A percentile compares a stretch with the other conserved stretches of the same genome.
Conservation (phyloP, 768 basidiomycete species). For the Paxillus involutus region DNA sequence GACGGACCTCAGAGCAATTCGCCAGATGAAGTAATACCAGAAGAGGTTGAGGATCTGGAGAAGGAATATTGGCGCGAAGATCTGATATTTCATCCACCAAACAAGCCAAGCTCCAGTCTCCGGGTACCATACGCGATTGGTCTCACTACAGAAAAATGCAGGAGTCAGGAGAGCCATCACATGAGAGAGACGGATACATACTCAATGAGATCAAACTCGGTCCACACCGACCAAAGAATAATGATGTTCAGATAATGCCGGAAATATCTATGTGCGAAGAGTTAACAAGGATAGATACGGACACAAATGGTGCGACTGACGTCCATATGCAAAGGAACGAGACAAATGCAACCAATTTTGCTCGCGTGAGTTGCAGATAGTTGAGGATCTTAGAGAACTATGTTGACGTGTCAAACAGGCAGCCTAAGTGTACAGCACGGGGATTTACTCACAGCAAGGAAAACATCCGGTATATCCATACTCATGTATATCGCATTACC, state of each 20-base stretch:
- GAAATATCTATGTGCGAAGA: constrained; percentile 64
- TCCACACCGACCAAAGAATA: constrained; percentile 88
- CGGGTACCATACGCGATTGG: constrained; percentile 56
- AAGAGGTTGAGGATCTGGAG: constrained; percentile 87
- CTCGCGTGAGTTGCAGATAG: constrained; percentile 70
- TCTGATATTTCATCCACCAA: constrained; percentile 80
- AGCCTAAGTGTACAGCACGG: background rate
- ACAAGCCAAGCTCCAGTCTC: constrained; percentile 66
- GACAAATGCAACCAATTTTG: constrained; percentile 63
- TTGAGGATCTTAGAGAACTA: constrained; percentile 86
- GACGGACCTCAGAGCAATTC: constrained; percentile 71
- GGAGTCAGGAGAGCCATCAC: constrained; percentile 3
- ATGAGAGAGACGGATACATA: constrained; percentile 36
- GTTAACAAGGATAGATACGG: background rate
- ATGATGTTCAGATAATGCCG: constrained; percentile 87
- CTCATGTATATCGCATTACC: constrained; percentile 92
- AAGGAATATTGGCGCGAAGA: constrained; percentile 71
- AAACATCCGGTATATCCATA: constrained; percentile 94
- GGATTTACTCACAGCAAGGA: constrained; percentile 66
- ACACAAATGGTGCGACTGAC: constrained; percentile 44
- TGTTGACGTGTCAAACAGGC: background rate
- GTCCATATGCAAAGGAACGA: constrained; percentile 77
- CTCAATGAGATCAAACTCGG: constrained; percentile 74
- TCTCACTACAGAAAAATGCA: constrained; percentile 40
- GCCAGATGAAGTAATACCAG: constrained; percentile 87